These are phyloP conservation scores for Salinomyces thailandicus DNA, from an alignment of 2,329 filamentous ascomycete genomes.

Conservation along the genomic window DNA sequence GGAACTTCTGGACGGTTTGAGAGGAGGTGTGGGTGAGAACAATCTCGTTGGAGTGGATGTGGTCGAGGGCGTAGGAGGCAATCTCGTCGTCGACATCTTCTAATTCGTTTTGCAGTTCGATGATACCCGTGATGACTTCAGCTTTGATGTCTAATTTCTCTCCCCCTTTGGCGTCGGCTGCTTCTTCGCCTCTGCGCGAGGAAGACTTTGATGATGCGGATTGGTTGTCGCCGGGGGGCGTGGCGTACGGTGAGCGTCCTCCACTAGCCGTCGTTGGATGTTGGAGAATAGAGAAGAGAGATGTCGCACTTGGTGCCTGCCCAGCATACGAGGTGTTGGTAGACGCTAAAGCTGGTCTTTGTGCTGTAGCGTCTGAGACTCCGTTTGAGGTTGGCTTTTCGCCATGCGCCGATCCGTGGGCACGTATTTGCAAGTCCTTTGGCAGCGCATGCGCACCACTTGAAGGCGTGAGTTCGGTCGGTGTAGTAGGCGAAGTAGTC, in stretches of 20 bases:
- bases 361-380: slow-evolving; percentile 7
- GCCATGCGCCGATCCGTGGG: neutral
- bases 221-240: slow-evolving; percentile 38
- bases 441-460: slow-evolving; percentile 27
- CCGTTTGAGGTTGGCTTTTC: neutral
- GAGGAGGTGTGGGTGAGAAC: slow-evolving; percentile 84
- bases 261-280: slow-evolving; percentile 40
- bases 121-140: slow-evolving; percentile 86
- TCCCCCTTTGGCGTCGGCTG: slow-evolving; percentile 26
- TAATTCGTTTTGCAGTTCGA: slow-evolving; percentile 92
- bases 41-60: slow-evolving; percentile 87
- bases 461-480: slow-evolving; percentile 38
- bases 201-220: slow-evolving; percentile 16
- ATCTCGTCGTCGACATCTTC: slow-evolving; percentile 90
- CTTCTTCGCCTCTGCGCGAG: slow-evolving; percentile 26
- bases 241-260: slow-evolving; percentile 33
- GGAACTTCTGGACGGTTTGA: slow-evolving; percentile 76
- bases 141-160: slow-evolving; percentile 60
- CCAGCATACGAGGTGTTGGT: slow-evolving; percentile 55
- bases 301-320: slow-evolving; percentile 48
- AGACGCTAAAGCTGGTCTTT: slow-evolving; percentile 52
- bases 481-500: slow-evolving; percentile 16
- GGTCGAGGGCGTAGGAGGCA: slow-evolving; percentile 73
- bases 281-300: slow-evolving; percentile 80
- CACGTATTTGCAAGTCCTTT: slow-evolving; percentile 10